Evolutionary conservation across 2,329 filamentous ascomycete genomes (phyloP), one percentile per base, ranked within the genome.

Genomic region (Claviceps cyperi): DNA sequence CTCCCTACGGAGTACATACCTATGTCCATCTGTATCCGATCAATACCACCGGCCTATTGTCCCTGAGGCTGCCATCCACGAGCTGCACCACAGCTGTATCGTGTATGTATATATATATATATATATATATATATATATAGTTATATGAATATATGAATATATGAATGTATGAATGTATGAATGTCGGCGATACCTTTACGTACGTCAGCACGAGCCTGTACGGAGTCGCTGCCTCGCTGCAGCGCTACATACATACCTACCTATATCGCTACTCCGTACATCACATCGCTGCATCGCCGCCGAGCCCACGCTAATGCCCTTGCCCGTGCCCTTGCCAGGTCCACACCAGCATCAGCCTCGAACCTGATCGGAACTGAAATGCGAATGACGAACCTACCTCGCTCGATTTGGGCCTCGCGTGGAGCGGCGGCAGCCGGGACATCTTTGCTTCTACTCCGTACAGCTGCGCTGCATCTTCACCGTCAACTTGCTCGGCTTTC

Each of bases 371-470:
- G 40, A 49, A 24, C 9, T 43, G 47, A 28, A 37, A 37, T 44
- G 47, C 19, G 47, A 32, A 49, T 43, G 40, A 37, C n/a, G 47
- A 47, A 44, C 47, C 14, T 49, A 44, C 47, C 14, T 49, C 39
- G 22, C 40, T 44, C 40, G 28, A 44, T 51, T 46, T 46, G 22
- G 24, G 43, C 36, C n/a, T 40, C 22, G 40, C 44, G 22, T 38
- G 44, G 11, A 36, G 24, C n/a, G 17, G 17, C 39, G 17, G 47
- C 28, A 22, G 19, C 5, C 14, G 8, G 9, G 5, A n/a, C n/a
- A 2, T 39, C 19, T 17, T 43, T 13, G 28, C 22, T n/a, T n/a
- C n/a, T 43, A 11, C 28, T 22, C 2, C 17, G 14, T n/a, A n/a
- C n/a, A n/a, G n/a, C n/a, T n/a, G n/a, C n/a, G 32, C 17, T 47